Evolutionary conservation across 495 filamentous ascomycete genomes (phyloP).

Genomic region (Aspergillus diversus): DNA sequence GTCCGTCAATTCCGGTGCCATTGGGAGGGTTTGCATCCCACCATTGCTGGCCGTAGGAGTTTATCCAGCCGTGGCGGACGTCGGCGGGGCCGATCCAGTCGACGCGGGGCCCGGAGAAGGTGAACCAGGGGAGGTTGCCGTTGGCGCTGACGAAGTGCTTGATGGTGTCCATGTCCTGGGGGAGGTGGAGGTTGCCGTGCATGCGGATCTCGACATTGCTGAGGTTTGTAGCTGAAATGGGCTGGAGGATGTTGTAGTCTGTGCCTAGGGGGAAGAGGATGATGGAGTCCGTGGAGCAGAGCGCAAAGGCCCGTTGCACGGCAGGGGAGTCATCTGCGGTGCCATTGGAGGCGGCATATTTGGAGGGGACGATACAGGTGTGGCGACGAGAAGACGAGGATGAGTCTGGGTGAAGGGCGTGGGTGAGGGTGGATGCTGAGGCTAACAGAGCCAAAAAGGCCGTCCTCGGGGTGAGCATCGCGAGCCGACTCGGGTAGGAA

Average conservation of each 20-base stretch:
- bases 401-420: neutral
- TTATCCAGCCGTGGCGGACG: constrained; percentile 45
- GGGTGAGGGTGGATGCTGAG: neutral
- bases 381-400: neutral
- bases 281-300: constrained; percentile 37
- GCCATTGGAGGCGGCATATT: constrained; percentile 26
- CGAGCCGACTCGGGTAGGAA: neutral
- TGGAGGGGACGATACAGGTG: constrained; percentile 24
- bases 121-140: constrained; percentile 38
- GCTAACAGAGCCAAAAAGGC: constrained; percentile 11
- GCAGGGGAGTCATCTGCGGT: constrained; percentile 41
- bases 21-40: constrained; percentile 48
- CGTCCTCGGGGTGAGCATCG: constrained; percentile 8
- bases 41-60: constrained; percentile 50
- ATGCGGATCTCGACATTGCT: constrained; percentile 46
- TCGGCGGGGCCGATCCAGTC: constrained; percentile 37
- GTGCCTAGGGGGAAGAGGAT: constrained; percentile 41
- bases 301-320: constrained; percentile 31
- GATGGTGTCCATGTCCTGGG: constrained; percentile 38
- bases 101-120: constrained; percentile 36
- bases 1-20: constrained; percentile 35
- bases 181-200: constrained; percentile 45
- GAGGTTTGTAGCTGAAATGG: constrained; percentile 41
- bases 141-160: constrained; percentile 36
- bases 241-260: constrained; percentile 44